Evolutionary conservation across 129 eudicot species (phyloP).

Genomic region (Solidago caesia): DNA sequence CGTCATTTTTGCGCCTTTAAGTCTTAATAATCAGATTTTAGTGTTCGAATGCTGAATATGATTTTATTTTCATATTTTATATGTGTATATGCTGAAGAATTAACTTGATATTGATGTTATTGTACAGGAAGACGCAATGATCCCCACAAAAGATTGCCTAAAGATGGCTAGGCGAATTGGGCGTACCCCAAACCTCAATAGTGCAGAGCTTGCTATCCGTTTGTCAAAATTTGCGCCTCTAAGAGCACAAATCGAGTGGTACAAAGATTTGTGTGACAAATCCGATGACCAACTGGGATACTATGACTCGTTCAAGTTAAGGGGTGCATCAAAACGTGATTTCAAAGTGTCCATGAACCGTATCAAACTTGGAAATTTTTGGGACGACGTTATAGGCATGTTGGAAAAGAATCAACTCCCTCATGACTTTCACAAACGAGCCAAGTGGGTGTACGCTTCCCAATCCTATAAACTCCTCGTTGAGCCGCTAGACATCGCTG

Average conservation of each 20-base stretch:
- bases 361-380: slow-evolving; percentile 59
- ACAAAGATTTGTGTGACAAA: slow-evolving; percentile 65
- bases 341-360: slow-evolving; percentile 55
- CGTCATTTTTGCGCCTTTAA: too few species aligned
- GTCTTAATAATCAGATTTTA: too few species aligned
- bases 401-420: slow-evolving; percentile 77
- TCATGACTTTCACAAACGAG: slow-evolving; percentile 59
- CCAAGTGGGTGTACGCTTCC: slow-evolving; percentile 52
- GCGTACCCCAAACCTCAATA: slow-evolving; percentile 69
- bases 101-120: neutral
- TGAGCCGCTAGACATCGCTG: slow-evolving; percentile 93
- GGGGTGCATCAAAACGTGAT: slow-evolving; percentile 59
- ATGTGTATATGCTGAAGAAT: too few species aligned
- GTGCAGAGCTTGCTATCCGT: slow-evolving; percentile 61
- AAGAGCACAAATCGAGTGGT: slow-evolving; percentile 87
- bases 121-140: slow-evolving; percentile 49
- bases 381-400: slow-evolving; percentile 65
- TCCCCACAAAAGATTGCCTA: slow-evolving; percentile 57
- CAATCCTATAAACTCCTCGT: slow-evolving; percentile 64
- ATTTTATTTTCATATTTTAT: too few species aligned
- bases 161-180: slow-evolving; percentile 70
- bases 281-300: slow-evolving; percentile 81
- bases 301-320: slow-evolving; percentile 67
- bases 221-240: slow-evolving; percentile 67
- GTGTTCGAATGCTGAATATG: too few species aligned